Conservation (phyloP, 2,329 filamentous ascomycete species). For the Botrytis squamosa region DNA sequence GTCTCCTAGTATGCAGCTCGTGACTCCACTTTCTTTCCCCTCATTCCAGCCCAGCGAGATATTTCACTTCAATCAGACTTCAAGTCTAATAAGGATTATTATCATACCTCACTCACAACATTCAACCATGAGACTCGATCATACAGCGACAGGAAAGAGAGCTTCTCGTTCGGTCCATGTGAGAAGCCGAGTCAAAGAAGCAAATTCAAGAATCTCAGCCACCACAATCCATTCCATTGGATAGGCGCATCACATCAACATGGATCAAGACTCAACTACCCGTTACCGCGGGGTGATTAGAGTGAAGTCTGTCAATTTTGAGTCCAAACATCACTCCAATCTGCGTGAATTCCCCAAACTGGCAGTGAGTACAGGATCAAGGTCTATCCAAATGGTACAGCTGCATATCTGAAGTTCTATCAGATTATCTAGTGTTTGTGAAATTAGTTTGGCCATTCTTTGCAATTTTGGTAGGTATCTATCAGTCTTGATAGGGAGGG, state of each 20-base stretch:
- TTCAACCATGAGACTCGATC: too few relatives aligned
- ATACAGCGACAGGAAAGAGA: background rate
- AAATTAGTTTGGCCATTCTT: background rate
- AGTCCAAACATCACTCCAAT: background rate
- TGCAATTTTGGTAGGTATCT: background rate
- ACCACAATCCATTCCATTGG: background rate
- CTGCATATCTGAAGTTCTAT: constrained; percentile 1
- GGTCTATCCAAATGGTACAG: background rate
- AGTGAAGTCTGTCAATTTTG: constrained; percentile 4
- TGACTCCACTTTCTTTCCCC: background rate
- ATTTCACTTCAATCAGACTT: background rate
- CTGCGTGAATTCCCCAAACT: background rate
- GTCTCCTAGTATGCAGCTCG: too few relatives aligned
- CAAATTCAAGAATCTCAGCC: background rate
- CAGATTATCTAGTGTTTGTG: background rate
- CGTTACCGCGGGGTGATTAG: background rate
- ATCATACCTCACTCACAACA: background rate
- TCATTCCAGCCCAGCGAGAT: background rate
- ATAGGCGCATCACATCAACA: background rate
- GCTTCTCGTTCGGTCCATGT: background rate
- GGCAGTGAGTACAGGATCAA: background rate
- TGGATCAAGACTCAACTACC: background rate
- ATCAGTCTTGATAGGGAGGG: background rate
- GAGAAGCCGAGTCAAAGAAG: background rate
- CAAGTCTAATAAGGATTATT: background rate